A percentile compares a stretch with the other conserved stretches of the same genome.
phyloP scores from a whole-genome alignment of 2,329 filamentous ascomycete species.

The Coleophoma crateriformis region DNA sequence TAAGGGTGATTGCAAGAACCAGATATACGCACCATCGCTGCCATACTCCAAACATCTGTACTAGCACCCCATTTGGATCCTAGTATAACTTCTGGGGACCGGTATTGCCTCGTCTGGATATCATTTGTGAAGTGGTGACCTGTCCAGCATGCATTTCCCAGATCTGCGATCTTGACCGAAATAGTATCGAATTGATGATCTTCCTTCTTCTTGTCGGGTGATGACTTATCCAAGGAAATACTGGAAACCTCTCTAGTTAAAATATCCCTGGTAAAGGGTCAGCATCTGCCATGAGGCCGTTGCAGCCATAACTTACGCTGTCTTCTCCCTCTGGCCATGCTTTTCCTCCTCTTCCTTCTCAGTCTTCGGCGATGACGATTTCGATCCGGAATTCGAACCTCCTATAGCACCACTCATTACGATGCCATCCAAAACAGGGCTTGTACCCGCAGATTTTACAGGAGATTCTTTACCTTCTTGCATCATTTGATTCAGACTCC shows the following conservation, averaged over 20 bases:
- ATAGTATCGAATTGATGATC: slow-evolving; percentile 51
- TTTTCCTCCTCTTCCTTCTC: slow-evolving; percentile 48
- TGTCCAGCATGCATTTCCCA: slow-evolving; percentile 98
- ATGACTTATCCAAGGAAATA: slow-evolving; percentile 81
- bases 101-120: slow-evolving; percentile 95
- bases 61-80: slow-evolving; percentile 99
- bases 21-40: slow-evolving; percentile 73
- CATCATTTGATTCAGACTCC: slow-evolving; percentile 79
- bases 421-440: slow-evolving; percentile 33
- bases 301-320: slow-evolving; percentile 61
- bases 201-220: slow-evolving; percentile 60
- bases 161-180: slow-evolving; percentile 97
- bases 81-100: slow-evolving; percentile 93
- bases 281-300: slow-evolving; percentile 1
- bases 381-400: slow-evolving; percentile 14
- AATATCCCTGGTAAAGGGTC: slow-evolving; percentile 57
- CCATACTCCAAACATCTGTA: slow-evolving; percentile 99
- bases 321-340: slow-evolving; percentile 85
- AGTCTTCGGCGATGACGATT: slow-evolving; percentile 42
- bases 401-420: slow-evolving; percentile 52
- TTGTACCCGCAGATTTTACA: slow-evolving; percentile 27
- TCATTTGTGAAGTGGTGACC: slow-evolving; percentile 99
- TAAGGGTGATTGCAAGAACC: neutral
- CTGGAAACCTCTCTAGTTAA: slow-evolving; percentile 90
- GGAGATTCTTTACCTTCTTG: slow-evolving; percentile 62